Percentiles rank a stretch among this genome's conserved stretches.
Evolutionary conservation across 192 early-diverging fungal species (phyloP).

Genomic region (Phycomyces blakesleeanus): DNA sequence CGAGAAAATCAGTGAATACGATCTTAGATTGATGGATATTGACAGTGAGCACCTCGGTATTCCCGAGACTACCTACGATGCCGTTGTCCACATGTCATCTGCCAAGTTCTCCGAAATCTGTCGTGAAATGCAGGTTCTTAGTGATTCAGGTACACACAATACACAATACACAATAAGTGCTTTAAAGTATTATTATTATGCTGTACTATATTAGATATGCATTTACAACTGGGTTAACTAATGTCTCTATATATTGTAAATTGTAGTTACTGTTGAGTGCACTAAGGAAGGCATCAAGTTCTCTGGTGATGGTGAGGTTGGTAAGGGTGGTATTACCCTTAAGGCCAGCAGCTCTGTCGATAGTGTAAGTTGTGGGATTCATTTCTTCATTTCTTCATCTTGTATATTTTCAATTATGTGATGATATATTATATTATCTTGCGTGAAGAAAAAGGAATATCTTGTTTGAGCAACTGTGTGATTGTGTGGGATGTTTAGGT

Average conservation of each 20-base stretch:
- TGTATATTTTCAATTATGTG: not conserved
- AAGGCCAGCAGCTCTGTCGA: slow-evolving; percentile 76
- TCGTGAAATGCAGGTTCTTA: slow-evolving; percentile 77
- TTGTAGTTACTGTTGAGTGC: slow-evolving; percentile 76
- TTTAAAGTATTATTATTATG: too few relatives aligned
- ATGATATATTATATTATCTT: too few relatives aligned
- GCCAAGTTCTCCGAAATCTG: slow-evolving; percentile 90
- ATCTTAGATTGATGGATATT: slow-evolving; percentile 98
- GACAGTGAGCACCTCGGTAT: slow-evolving; percentile 94
- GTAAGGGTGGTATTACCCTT: slow-evolving; percentile 77
- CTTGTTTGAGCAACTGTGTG: too few relatives aligned
- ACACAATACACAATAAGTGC: too few relatives aligned
- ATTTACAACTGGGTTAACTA: too few relatives aligned
- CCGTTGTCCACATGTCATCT: slow-evolving; percentile 83
- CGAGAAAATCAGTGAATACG: slow-evolving; percentile 83
- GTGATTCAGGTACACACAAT: slow-evolving; percentile 74
- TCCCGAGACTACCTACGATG: slow-evolving; percentile 92
- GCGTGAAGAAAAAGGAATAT: too few relatives aligned
- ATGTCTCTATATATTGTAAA: not conserved
- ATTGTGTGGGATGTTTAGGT: too few relatives aligned
- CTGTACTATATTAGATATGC: too few relatives aligned
- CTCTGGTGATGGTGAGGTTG: slow-evolving; percentile 80
- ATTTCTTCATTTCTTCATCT: too few relatives aligned
- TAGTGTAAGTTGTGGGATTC: slow-evolving; percentile 44
- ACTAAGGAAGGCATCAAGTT: slow-evolving; percentile 96